These are phyloP conservation scores for Drechslerella dactyloides DNA, from an alignment of 2,329 filamentous ascomycete genomes.

Conservation along the genomic window DNA sequence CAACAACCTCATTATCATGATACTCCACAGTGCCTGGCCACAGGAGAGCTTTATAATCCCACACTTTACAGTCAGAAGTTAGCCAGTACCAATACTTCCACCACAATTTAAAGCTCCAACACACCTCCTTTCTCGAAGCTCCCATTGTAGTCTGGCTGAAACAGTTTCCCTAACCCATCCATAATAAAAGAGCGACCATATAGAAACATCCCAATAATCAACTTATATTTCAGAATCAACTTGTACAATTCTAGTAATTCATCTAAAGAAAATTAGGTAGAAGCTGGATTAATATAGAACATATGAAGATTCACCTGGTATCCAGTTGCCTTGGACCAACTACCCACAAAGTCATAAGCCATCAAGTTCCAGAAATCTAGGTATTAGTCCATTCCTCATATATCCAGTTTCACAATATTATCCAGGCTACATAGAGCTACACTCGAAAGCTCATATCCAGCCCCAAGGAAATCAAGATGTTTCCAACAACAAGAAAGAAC, in stretches of 20 bases:
- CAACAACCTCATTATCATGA: slow-evolving; percentile 69
- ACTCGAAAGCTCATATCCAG: slow-evolving; percentile 60
- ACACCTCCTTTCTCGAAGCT: slow-evolving; percentile 73
- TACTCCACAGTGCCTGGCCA: slow-evolving; percentile 64
- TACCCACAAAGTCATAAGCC: slow-evolving; percentile 86
- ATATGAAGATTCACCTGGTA: slow-evolving; percentile 82
- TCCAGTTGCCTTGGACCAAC: slow-evolving; percentile 74
- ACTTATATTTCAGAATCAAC: slow-evolving; percentile 71
- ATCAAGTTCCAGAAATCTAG: slow-evolving; percentile 82
- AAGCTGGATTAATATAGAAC: slow-evolving; percentile 64
- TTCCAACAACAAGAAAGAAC: slow-evolving; percentile 65
- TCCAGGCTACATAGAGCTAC: slow-evolving; percentile 57
- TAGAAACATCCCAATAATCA: slow-evolving; percentile 89
- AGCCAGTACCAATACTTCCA: background rate
- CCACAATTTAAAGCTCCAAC: slow-evolving; percentile 62
- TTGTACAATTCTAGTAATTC: slow-evolving; percentile 75
- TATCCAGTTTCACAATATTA: slow-evolving; percentile 69
- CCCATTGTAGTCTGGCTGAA: slow-evolving; percentile 61
- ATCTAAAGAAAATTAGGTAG: slow-evolving; percentile 79
- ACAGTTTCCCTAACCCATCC: slow-evolving; percentile 63
- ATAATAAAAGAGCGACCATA: slow-evolving; percentile 90
- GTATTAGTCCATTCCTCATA: slow-evolving; percentile 68
- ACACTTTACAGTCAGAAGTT: slow-evolving; percentile 75
- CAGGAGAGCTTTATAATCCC: slow-evolving; percentile 88
- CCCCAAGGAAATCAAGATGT: slow-evolving; percentile 64